Evolutionary conservation across 257 asterid species (phyloP), one percentile per base, ranked within the genome.

Genomic region (Nicotiana benthamiana): DNA sequence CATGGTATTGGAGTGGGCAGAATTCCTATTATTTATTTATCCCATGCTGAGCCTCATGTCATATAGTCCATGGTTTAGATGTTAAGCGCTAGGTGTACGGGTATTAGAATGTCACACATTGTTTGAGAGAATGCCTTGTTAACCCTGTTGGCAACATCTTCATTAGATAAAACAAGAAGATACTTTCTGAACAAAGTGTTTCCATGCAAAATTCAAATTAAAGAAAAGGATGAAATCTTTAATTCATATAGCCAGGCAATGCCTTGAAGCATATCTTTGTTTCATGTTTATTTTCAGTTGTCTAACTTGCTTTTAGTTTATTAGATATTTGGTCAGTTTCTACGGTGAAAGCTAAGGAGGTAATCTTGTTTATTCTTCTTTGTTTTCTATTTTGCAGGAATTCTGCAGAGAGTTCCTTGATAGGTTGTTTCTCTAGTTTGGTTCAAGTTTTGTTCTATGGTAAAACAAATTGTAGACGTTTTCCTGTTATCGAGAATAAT

Each of bases 401-500:
- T 15, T 46, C 4, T 26, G 57, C 61, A 1, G 40, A 15, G 20
- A 72, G 78, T 72, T 67, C 30, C 56, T 72, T 72, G 78, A 72
- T 72, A 46, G 78, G 60, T 24, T 72, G 9, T 16, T 72, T 72
- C 24, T 24, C 43, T 32, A 74, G 60, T 48, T 74, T 74, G 40
- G 26, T 13, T 48, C 40, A 22, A 72, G 61, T 74, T 72, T 8
- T 74, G 61, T 48, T 46, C 61, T 74, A 61, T 24, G 43, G 77
- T 24, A 74, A 46, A 74, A 74, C 40, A 7, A 13, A 20, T 24
- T 74, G 78, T 74, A 74, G 78, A 74, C 4, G 61, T 72, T 74
- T 74, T 4, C 78, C 26, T 30, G 78, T 24, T 74, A 74, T 24
- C 61, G 53, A 48, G 78, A 74, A 74, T 74, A 74, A 74, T 74